phyloP scores from a whole-genome alignment of 1,284 basidiomycete genomes.

The Sphaerobolus stellatus region DNA sequence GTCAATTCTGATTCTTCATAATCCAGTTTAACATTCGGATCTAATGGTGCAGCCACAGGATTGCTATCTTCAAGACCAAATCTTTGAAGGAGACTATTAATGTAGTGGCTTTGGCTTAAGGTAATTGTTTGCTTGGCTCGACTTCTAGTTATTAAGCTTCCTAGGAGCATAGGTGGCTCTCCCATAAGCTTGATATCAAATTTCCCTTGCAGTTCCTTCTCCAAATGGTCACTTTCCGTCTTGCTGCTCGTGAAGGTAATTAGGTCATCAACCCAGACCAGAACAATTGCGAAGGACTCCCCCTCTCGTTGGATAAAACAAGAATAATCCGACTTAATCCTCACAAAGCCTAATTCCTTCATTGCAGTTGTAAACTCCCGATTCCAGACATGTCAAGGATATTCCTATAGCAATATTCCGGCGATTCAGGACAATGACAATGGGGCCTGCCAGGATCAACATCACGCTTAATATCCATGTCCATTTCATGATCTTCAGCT shows the following conservation, averaged over 20 bases:
- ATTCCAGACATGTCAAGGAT: conserved; percentile 39
- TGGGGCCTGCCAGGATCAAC: too few species aligned
- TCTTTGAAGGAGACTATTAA: conserved; percentile 33
- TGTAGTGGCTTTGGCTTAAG: conserved; percentile 39
- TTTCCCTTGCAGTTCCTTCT: conserved; percentile 23
- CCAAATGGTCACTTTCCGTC: conserved; percentile 24
- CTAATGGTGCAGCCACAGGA: conserved; percentile 32
- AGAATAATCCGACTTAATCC: conserved; percentile 21
- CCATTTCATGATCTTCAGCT: background rate
- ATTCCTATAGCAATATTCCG: conserved; percentile 22
- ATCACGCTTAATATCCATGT: background rate
- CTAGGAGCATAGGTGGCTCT: background rate
- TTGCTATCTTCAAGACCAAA: conserved; percentile 34
- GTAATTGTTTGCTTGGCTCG: conserved; percentile 22
- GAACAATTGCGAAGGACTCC: conserved; percentile 25
- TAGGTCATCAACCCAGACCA: conserved; percentile 39
- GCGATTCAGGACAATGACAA: background rate
- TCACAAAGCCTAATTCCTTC: conserved; percentile 21
- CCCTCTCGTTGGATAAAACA: conserved; percentile 26
- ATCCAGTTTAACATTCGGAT: conserved; percentile 22
- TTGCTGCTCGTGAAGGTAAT: conserved; percentile 18
- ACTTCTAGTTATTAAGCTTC: conserved; percentile 29
- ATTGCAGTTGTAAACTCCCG: conserved; percentile 33
- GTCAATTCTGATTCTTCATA: background rate
- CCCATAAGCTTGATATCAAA: conserved; percentile 35